These are phyloP conservation scores for Ascochyta rabiei DNA, from an alignment of 2,329 filamentous ascomycete species.

Conservation along the genomic window DNA sequence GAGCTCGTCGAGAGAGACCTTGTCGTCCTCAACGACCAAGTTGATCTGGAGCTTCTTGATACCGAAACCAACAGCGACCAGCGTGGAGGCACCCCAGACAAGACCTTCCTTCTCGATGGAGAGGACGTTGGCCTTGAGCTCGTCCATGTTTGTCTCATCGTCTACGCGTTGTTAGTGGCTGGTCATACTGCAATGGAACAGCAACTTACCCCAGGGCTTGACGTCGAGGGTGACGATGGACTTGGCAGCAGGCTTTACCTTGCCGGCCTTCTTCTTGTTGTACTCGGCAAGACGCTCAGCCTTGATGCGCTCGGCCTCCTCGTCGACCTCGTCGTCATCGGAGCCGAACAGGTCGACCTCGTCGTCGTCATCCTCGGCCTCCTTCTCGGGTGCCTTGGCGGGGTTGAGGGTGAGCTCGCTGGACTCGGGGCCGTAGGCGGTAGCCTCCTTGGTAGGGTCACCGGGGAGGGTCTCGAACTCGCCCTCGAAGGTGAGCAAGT, in stretches of 20 bases:
- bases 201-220: conserved; percentile 92
- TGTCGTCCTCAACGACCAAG: conserved; percentile 96
- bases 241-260: conserved; percentile 92
- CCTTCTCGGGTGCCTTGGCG: conserved; percentile 75
- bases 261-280: conserved; percentile 94
- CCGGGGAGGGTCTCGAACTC: conserved; percentile 91
- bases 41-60: conserved; percentile 99
- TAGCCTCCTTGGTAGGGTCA: conserved; percentile 87
- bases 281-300: conserved; percentile 93
- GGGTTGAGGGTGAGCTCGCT: conserved; percentile 81
- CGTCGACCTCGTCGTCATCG: conserved; percentile 72
- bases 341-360: conserved; percentile 93
- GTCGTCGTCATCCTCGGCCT: conserved; percentile 65
- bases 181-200: background rate
- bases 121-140: conserved; percentile 80
- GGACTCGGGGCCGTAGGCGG: conserved; percentile 87
- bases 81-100: conserved; percentile 90
- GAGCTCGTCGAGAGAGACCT: conserved; percentile 85
- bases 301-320: conserved; percentile 80
- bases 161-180: conserved; percentile 56
- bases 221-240: conserved; percentile 94
- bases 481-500: conserved; percentile 89
- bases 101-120: conserved; percentile 90
- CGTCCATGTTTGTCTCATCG: conserved; percentile 90
- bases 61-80: conserved; percentile 91